Evolutionary conservation across 345 rosid genomes (phyloP).

Genomic region (Eucalyptus urophylla): DNA sequence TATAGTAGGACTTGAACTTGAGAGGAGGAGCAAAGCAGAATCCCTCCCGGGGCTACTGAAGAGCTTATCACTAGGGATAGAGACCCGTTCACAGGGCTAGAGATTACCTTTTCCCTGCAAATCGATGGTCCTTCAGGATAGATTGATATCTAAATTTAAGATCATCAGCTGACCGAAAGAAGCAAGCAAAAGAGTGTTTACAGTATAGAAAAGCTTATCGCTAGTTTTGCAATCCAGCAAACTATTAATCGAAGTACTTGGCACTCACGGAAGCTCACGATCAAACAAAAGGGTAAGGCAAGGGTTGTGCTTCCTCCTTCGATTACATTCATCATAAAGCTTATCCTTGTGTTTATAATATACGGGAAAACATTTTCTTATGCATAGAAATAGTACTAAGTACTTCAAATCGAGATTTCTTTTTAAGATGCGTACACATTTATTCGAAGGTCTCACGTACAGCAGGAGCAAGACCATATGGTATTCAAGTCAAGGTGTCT

Average conservation of each 20-base stretch:
- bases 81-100: not conserved
- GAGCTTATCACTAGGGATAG: not conserved
- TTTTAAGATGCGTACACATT: not conserved
- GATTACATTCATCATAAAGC: not conserved
- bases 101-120: not conserved
- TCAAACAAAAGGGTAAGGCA: not conserved
- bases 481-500: not conserved
- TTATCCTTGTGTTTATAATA: not conserved
- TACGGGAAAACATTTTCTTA: too few species aligned
- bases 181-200: not conserved
- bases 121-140: not conserved
- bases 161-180: not conserved
- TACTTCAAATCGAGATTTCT: not conserved
- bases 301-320: not conserved
- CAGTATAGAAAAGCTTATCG: not conserved
- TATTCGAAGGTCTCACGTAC: not conserved
- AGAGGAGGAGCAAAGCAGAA: not conserved
- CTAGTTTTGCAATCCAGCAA: not conserved
- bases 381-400: too few species aligned
- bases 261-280: not conserved
- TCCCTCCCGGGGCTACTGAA: not conserved
- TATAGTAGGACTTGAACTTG: not conserved
- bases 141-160: not conserved
- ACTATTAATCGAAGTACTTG: not conserved
- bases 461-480: not conserved